Evolutionary conservation across 2,329 filamentous ascomycete species (phyloP), one percentile per base, ranked within the genome.

Genomic region (Talaromyces sp.): DNA sequence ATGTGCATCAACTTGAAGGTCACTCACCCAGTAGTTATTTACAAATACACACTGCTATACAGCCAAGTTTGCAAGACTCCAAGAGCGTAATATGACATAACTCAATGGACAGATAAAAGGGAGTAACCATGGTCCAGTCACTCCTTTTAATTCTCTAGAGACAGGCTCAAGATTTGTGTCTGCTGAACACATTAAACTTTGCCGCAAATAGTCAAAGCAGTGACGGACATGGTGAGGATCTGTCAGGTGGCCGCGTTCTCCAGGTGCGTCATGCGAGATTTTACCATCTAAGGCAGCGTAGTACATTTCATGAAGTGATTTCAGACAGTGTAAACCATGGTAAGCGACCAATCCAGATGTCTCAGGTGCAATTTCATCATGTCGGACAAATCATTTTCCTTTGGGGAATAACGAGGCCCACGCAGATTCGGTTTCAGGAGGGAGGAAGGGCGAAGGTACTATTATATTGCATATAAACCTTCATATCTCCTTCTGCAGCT

Each of bases 141-240:
- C 37, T 10, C 36, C 36, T 13, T 16, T 32, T 11, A 22, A 10
- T 2, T 41, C 47, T 10, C 42, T 33, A 3, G 19, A 16, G 3
- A 49, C 13, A 1, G 47, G 37, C 37, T 49, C 47, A 8, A 49
- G n/a, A 24, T 49, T 49, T 1, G 47, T 49, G 13, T 49, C 47
- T 6, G 47, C 47, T n/a, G 47, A 27, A n/a, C 47, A 49, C 27
- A 49, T 49, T 17, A 42, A 11, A 14, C 47, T 49, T n/a, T 49
- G 47, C 13, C 47, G 24, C 24, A 49, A 29, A 16, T 49, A 49
- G 29, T 49, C 47, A 11, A 49, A 22, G 27, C 47, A 49, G 29
- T 49, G 47, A 11, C 37, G 47, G 17, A 49, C 29, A 24, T 49
- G 47, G n/a, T 33, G 20, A 4, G 47, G 36, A 17, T 35, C 16